Percentiles rank a stretch among this genome's conserved stretches.
Conservation (phyloP, 2,329 filamentous ascomycete genomes). For the Aphanoascus verrucosus region DNA sequence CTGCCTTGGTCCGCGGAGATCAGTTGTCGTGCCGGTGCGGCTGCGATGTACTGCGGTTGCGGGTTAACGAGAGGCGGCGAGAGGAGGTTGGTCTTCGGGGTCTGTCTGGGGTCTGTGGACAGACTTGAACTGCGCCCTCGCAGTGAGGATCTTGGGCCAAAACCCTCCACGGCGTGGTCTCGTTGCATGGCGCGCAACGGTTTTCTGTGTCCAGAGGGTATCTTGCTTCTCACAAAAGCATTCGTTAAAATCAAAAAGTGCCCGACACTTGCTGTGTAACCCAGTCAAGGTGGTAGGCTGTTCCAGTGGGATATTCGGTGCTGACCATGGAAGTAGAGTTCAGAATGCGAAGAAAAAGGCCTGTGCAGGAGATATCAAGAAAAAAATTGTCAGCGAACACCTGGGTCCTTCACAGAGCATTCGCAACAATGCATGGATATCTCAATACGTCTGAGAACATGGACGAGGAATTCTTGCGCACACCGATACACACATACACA, state of each 20-base stretch:
- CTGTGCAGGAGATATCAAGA: neutral
- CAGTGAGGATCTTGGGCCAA: constrained; percentile 7
- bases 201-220: neutral
- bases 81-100: constrained; percentile 36
- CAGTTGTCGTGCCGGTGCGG: constrained; percentile 79
- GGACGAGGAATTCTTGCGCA: neutral
- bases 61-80: constrained; percentile 64
- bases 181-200: constrained; percentile 12
- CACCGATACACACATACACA: neutral
- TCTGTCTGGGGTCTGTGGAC: constrained; percentile 27
- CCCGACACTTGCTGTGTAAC: neutral
- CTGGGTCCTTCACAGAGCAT: neutral
- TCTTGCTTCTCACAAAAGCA: neutral
- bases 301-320: neutral
- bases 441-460: neutral
- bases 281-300: neutral
- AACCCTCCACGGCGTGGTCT: constrained; percentile 4
- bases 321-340: neutral
- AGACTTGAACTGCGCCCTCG: constrained; percentile 30
- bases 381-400: neutral
- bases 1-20: constrained; percentile 79
- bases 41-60: constrained; percentile 74
- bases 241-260: neutral
- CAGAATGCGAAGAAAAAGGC: neutral
- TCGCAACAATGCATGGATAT: neutral